Evolutionary conservation across 345 rosid species (phyloP).

Genomic region (Streptanthus diversifolius): DNA sequence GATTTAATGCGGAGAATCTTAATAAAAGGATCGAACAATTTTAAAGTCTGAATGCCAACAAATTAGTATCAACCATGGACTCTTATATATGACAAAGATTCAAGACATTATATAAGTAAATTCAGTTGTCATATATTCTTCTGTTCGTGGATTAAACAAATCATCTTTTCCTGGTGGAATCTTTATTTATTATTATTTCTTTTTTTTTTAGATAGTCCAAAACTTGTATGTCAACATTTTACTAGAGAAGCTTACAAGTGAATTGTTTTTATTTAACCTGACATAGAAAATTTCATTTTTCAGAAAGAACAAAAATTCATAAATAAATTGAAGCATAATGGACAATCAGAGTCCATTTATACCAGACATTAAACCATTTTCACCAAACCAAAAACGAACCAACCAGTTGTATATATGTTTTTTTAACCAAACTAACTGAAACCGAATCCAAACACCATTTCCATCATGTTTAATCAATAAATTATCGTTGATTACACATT

Average conservation of each 20-base stretch:
- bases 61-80: not conserved
- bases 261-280: not conserved
- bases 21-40: not conserved
- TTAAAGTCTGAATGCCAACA: not conserved
- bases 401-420: not conserved
- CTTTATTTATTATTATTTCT: not conserved
- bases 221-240: slow-evolving; percentile 15
- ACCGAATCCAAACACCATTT: not conserved
- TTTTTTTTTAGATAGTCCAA: slow-evolving; percentile 13
- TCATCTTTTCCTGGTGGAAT: not conserved
- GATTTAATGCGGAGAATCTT: slow-evolving; percentile 15
- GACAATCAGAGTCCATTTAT: not conserved
- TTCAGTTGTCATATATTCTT: slow-evolving; percentile 6
- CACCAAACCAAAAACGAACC: not conserved
- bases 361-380: not conserved
- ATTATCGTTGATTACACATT: not conserved
- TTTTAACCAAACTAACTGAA: not conserved
- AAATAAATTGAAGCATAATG: not conserved
- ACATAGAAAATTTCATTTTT: not conserved
- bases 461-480: not conserved
- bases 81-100: not conserved
- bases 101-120: not conserved
- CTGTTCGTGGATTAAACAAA: slow-evolving; percentile 12
- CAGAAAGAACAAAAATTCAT: not conserved
- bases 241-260: not conserved